phyloP scores from a whole-genome alignment of 345 rosid genomes.

The Erodium maritimum region DNA sequence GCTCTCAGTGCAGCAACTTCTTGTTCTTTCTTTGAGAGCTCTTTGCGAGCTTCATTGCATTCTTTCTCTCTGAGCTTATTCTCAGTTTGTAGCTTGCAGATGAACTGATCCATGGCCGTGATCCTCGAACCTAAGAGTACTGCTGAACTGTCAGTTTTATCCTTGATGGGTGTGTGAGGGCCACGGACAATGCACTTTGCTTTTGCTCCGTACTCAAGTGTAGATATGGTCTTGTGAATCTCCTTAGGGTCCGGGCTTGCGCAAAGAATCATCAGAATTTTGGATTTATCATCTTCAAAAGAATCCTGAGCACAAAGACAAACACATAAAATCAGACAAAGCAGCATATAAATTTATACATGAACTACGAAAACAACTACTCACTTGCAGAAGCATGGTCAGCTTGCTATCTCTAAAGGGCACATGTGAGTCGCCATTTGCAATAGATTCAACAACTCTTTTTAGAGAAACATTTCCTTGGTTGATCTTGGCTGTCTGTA shows the following conservation, averaged over 20 bases:
- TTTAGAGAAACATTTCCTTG: conserved; percentile 91
- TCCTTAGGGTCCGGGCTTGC: conserved; percentile 97
- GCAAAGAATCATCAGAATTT: conserved; percentile 88
- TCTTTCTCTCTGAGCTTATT: conserved; percentile 74
- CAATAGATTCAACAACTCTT: conserved; percentile 95
- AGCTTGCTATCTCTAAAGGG: conserved; percentile 97
- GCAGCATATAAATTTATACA: conserved; percentile 1
- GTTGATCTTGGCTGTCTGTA: conserved; percentile 91
- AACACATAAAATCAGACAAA: background rate
- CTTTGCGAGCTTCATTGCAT: conserved; percentile 56
- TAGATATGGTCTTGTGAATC: conserved; percentile 88
- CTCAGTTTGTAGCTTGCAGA: conserved; percentile 72
- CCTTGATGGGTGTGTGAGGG: conserved; percentile 61
- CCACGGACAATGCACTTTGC: conserved; percentile 94
- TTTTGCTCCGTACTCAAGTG: conserved; percentile 94
- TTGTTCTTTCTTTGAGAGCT: conserved; percentile 68
- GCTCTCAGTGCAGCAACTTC: conserved; percentile 62
- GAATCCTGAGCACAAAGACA: conserved; percentile 53
- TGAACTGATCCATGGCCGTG: conserved; percentile 89
- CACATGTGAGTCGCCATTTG: conserved; percentile 96
- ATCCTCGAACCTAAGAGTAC: conserved; percentile 58
- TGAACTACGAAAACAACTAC: background rate
- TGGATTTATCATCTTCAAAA: conserved; percentile 90
- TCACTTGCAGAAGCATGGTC: conserved; percentile 91
- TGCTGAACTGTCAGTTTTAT: conserved; percentile 41